These are phyloP conservation scores for Letharia lupina DNA, from an alignment of 495 filamentous ascomycete genomes.

Conservation along the genomic window DNA sequence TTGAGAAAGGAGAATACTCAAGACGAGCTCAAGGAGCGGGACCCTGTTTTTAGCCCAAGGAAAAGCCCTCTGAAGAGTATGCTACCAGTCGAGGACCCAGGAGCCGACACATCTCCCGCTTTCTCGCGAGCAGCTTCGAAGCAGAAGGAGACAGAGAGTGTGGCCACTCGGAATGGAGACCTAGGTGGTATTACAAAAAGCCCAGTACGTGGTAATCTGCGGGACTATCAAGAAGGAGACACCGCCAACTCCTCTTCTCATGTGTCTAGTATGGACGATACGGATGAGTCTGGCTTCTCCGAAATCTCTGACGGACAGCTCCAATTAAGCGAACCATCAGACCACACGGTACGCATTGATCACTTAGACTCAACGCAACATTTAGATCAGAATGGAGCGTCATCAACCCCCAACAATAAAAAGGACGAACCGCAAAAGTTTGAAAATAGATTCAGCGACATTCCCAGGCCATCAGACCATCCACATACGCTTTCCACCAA, in stretches of 20 bases:
- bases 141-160: background rate
- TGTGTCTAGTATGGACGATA: background rate
- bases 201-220: too few species aligned
- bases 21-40: conserved; percentile 1
- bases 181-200: background rate
- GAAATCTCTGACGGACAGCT: conserved; percentile 10
- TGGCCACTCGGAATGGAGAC: background rate
- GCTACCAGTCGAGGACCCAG: background rate
- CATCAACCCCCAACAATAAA: background rate
- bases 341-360: background rate
- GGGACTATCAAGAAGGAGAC: background rate
- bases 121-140: background rate
- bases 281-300: conserved; percentile 11
- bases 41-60: conserved; percentile 40
- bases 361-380: background rate
- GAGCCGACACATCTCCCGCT: background rate
- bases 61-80: conserved; percentile 23
- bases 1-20: background rate
- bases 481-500: background rate
- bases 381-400: background rate
- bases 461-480: background rate
- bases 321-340: background rate
- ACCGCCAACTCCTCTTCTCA: background rate
- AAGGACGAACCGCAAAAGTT: background rate
- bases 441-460: background rate